A percentile compares a stretch with the other conserved stretches of the same genome.
phyloP scores from a whole-genome alignment of 306 rosid genomes.

The Vachellia collinsii region DNA sequence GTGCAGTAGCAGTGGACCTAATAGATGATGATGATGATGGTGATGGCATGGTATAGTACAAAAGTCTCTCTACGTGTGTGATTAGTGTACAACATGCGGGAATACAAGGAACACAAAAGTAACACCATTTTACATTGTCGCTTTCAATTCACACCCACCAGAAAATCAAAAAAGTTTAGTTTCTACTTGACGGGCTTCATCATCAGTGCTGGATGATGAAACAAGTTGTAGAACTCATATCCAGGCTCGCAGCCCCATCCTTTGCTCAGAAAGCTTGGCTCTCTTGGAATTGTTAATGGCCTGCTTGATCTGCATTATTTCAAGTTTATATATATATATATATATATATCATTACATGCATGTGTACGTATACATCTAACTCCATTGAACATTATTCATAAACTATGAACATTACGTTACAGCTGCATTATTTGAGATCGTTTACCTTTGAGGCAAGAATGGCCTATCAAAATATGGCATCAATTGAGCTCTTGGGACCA shows the following conservation, averaged over 20 bases:
- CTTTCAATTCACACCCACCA: background rate
- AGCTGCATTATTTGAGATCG: background rate
- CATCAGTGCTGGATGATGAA: slow-evolving; percentile 52
- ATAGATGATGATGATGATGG: background rate
- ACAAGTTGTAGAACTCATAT: slow-evolving; percentile 57
- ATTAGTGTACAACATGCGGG: slow-evolving; percentile 46
- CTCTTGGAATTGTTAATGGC: slow-evolving; percentile 68
- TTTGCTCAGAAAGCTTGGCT: slow-evolving; percentile 72
- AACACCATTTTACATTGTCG: slow-evolving; percentile 29
- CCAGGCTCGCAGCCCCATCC: slow-evolving; percentile 49
- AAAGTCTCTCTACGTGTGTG: slow-evolving; percentile 35
- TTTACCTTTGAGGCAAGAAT: slow-evolving; percentile 87
- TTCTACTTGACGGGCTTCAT: slow-evolving; percentile 57
- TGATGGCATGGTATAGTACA: slow-evolving; percentile 43
- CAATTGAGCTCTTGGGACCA: slow-evolving; percentile 95
- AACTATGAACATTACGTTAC: background rate
- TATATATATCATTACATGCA: background rate
- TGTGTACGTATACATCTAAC: background rate
- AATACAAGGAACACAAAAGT: slow-evolving; percentile 21
- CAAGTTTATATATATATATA: background rate
- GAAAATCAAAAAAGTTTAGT: background rate
- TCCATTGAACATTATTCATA: background rate
- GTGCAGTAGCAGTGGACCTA: slow-evolving; percentile 29
- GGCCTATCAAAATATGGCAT: slow-evolving; percentile 96
- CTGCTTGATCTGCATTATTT: slow-evolving; percentile 68